Evolutionary conservation across 2,329 filamentous ascomycete genomes (phyloP).

Genomic region (Fusarium clavum): DNA sequence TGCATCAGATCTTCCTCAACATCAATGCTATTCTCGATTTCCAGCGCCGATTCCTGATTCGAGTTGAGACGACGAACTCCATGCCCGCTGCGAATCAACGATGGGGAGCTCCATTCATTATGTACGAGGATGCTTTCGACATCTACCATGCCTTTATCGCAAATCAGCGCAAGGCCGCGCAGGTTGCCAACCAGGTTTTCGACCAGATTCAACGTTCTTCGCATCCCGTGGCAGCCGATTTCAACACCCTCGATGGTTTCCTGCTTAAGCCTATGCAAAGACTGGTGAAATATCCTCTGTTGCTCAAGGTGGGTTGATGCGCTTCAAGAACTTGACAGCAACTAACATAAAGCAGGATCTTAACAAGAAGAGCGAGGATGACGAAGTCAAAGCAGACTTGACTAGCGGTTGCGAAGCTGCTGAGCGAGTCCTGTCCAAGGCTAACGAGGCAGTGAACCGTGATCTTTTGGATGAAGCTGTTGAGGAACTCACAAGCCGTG

Average conservation of each 20-base stretch:
- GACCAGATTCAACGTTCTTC: slow-evolving; percentile 84
- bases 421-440: slow-evolving; percentile 82
- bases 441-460: slow-evolving; percentile 90
- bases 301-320: slow-evolving; percentile 75
- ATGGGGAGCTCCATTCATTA: slow-evolving; percentile 92
- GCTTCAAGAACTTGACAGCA: slow-evolving; percentile 4
- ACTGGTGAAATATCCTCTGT: slow-evolving; percentile 90
- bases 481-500: slow-evolving; percentile 81
- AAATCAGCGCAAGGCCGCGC: slow-evolving; percentile 91
- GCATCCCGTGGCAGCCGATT: slow-evolving; percentile 84
- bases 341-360: slow-evolving; percentile 73
- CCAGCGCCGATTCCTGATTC: slow-evolving; percentile 92
- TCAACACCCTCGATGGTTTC: slow-evolving; percentile 90
- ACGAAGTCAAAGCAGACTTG: slow-evolving; percentile 77
- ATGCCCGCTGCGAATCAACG: slow-evolving; percentile 81
- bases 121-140: slow-evolving; percentile 86
- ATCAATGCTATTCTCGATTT: slow-evolving; percentile 95
- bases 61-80: slow-evolving; percentile 94
- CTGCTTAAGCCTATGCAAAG: slow-evolving; percentile 96
- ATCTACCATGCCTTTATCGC: slow-evolving; percentile 98
- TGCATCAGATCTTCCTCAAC: slow-evolving; percentile 97
- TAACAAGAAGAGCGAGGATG: slow-evolving; percentile 84
- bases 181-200: slow-evolving; percentile 85
- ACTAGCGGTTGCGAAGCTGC: slow-evolving; percentile 82
- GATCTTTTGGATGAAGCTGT: slow-evolving; percentile 87